phyloP scores from a whole-genome alignment of 228 moss, liverwort and hornwort species.

The Sphagnum magellanicum region DNA sequence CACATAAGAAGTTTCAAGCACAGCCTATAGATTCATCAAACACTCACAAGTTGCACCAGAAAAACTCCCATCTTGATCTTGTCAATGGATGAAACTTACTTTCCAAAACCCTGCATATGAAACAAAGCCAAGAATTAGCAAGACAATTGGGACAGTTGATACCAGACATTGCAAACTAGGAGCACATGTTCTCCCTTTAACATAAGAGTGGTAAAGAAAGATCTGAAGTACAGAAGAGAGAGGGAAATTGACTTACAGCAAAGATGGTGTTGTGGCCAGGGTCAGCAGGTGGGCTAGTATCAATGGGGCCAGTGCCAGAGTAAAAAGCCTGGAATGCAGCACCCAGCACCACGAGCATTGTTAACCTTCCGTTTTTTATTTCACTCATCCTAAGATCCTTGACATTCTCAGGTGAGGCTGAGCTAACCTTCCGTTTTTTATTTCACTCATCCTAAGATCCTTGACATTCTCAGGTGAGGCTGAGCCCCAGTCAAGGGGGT shows the following conservation, averaged over 20 bases:
- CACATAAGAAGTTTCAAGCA: background rate
- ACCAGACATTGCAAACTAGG: background rate
- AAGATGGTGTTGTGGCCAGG: constrained; percentile 80
- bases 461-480: constrained; percentile 2
- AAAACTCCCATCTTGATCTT: background rate
- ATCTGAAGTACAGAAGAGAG: background rate
- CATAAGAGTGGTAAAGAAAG: background rate
- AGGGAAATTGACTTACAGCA: constrained; percentile 20
- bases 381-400: no score
- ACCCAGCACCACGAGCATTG: constrained; percentile 71
- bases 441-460: no score
- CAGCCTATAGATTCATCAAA: constrained; percentile 25
- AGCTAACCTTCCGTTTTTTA: constrained; percentile 37
- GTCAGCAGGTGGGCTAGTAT: constrained; percentile 75
- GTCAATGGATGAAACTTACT: constrained; percentile 10
- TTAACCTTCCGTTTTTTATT: constrained; percentile 39
- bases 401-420: constrained; percentile 7
- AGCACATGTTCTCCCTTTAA: background rate
- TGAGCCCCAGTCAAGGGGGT: constrained; percentile 50
- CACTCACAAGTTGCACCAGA: constrained; percentile 1
- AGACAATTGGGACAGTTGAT: background rate
- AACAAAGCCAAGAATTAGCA: background rate
- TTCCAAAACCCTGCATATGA: constrained; percentile 19
- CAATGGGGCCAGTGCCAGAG: constrained; percentile 70
- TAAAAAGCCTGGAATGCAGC: constrained; percentile 59